Percentiles rank a stretch among this genome's conserved stretches.
phyloP scores from a whole-genome alignment of 169 alveolate genomes.

The Eimeria maxima region DNA sequence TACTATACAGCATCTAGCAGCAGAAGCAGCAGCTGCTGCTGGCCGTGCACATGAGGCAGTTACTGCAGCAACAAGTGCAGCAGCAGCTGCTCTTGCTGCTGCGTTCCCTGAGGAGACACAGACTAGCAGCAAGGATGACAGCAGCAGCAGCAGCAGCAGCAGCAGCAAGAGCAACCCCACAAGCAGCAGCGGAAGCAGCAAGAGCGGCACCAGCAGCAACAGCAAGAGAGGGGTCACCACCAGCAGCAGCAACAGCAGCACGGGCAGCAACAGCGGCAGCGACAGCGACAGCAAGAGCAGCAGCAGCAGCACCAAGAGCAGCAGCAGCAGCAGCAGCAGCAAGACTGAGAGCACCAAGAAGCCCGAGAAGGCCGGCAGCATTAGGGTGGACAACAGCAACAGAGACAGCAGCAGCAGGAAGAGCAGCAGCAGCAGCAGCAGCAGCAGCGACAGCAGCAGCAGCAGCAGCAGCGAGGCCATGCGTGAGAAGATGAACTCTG shows the following conservation, averaged over 20 bases:
- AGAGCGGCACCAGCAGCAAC: not conserved
- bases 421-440: too few relatives aligned
- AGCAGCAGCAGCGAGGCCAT: constrained; percentile 10
- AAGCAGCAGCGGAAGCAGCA: constrained; percentile 12
- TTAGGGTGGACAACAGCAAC: not conserved
- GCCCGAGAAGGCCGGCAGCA: not conserved
- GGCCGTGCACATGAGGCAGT: constrained; percentile 31
- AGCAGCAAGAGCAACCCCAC: not conserved
- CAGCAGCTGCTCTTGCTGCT: not conserved
- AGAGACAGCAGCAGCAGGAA: not conserved
- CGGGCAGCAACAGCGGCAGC: not conserved
- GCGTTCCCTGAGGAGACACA: not conserved
- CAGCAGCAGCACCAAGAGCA: constrained; percentile 35
- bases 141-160: too few relatives aligned
- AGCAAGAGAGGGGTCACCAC: not conserved
- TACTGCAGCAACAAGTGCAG: constrained; percentile 27
- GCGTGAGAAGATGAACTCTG: constrained; percentile 12
- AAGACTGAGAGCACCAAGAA: not conserved
- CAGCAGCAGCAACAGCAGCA: not conserved
- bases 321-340: constrained; percentile 54
- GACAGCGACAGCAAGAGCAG: not conserved
- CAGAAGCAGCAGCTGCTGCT: constrained; percentile 64
- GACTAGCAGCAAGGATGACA: too few relatives aligned
- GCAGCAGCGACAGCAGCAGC: not conserved
- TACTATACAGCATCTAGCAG: constrained; percentile 23